Evolutionary conservation across 345 rosid species (phyloP), one percentile per base, ranked within the genome.

Genomic region (Cochlearia excelsa): DNA sequence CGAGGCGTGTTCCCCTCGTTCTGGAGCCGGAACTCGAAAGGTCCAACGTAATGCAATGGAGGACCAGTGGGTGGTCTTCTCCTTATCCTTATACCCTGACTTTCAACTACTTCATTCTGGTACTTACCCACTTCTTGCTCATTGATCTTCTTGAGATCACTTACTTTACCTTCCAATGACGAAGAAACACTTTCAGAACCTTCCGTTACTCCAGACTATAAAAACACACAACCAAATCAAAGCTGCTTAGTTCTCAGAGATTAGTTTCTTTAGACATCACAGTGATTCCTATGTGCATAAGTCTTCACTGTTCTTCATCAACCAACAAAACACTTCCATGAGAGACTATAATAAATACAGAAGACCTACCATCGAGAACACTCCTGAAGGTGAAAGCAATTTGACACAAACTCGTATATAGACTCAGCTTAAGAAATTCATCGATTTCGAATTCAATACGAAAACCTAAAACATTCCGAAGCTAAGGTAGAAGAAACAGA

Each of bases 11-110:
- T 84, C 4, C 95, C 96, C 52, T 88, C 97, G 31, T 76, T 83
- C 70, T 86, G 86, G 5, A 92, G 70, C 4, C 87, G 80, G 59
- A 89, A 93, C 76, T 89, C 86, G 47, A 89, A 86, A 30, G 97
- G 95, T 44, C 99, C 97, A 31, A 86, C 91, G 26, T 93, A 87
- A 72, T 89, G 94, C 78, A 73, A 54, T 6, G 99, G 95, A 40
- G 88, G 97, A 4, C 95, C 91, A 2, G 83, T 75, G 1, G 82
- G 83, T 0, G 95, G 94, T 68, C 85, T 59, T 52, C 97, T 69
- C 70, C 95, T 73, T 40, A 93, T 87, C 59, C 70, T 78, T 26
- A 93, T 87, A n/a, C 99, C 95, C 41, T 93, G 97, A 59, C 74
- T 75, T 1, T 75, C 82, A 55, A 85, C 94, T 30, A 93, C 77